Base-by-base conservation (phyloP, 345 rosid genomes). In the Crucihimalaya himalaica region DNA sequence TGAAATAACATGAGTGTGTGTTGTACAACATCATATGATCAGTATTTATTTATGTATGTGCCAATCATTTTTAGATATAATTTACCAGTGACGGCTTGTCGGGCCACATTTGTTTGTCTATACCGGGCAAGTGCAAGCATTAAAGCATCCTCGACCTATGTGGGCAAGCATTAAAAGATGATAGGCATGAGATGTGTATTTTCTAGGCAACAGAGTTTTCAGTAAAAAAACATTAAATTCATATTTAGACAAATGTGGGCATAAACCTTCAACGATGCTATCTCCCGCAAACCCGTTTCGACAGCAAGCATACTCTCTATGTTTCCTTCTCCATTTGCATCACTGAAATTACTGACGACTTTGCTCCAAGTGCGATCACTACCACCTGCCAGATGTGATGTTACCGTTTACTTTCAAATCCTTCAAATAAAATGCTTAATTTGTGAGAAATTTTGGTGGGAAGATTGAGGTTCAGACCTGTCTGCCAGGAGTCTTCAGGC, bases 281-380 rank as follows among this genome's bases (percentile, higher is more conserved):
- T 75, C 82, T 96, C 99, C 73, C 93, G 84, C 79, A 96, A 80
- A 71, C 92, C 99, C 88, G 88, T 84, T 87, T 92, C 99, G 75
- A 96, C 97, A 39, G 99, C 89, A 75, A 96, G 97, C 95, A 96
- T 92, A 79, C 91, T 96, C 84, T 96, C 99, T 67, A 92, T 96
- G 68, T 71, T 71, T 80, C 98, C 98, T 78, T 96, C 99, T 83
- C 97, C 98, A 0, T 87, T 86, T 55, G 85, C 81, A 85, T 89
- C 98, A 82, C 78, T 86, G 79, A 90, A 81, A 68, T 92, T 97
- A 43, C 95, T 85, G 9, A 71, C 80, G 67, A 70, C 69, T 80
- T 87, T 92, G 81, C 83, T 81, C 83, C 89, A 83, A 45, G 86
- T 94, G 77, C 85, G 86, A 62, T 77, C 83, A 37, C 79, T 81